phyloP scores from a whole-genome alignment of 2,329 filamentous ascomycete genomes.

The Emmonsiellopsis sp. region DNA sequence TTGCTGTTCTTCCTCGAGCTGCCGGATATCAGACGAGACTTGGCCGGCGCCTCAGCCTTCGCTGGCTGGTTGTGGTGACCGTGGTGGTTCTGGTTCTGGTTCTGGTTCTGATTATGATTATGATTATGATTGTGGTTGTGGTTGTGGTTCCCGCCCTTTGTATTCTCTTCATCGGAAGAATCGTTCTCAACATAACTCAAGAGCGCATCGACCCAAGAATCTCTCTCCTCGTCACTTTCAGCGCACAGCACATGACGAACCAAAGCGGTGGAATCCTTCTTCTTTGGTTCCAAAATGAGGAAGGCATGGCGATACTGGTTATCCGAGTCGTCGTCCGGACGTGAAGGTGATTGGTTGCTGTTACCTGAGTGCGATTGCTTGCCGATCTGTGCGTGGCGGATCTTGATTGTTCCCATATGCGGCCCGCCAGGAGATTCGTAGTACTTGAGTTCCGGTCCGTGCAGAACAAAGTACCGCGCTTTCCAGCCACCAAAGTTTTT shows the following conservation, averaged over 20 bases:
- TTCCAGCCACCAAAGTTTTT: slow-evolving; percentile 99
- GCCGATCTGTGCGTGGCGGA: slow-evolving; percentile 83
- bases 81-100: slow-evolving; percentile 10
- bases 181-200: slow-evolving; percentile 78
- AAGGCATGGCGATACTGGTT: slow-evolving; percentile 97
- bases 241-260: slow-evolving; percentile 93
- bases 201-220: slow-evolving; percentile 85
- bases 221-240: slow-evolving; percentile 85
- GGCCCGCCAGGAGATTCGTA: slow-evolving; percentile 85
- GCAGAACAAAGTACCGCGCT: slow-evolving; percentile 62
- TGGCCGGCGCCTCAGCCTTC: slow-evolving; percentile 13
- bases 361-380: slow-evolving; percentile 64
- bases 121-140: slow-evolving; percentile 11
- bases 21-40: slow-evolving; percentile 17
- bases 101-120: background rate
- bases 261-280: slow-evolving; percentile 79
- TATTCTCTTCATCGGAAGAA: slow-evolving; percentile 36
- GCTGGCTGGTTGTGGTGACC: slow-evolving; percentile 5
- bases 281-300: slow-evolving; percentile 87
- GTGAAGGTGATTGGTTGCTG: slow-evolving; percentile 53
- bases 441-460: slow-evolving; percentile 69
- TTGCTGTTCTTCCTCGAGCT: slow-evolving; percentile 21
- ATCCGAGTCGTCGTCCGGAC: slow-evolving; percentile 60
- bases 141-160: slow-evolving; percentile 4
- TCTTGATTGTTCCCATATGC: slow-evolving; percentile 86